Evolutionary conservation across 2,329 filamentous ascomycete genomes (phyloP), one percentile per base, ranked within the genome.

Genomic region (Ophiosphaerella korrae): DNA sequence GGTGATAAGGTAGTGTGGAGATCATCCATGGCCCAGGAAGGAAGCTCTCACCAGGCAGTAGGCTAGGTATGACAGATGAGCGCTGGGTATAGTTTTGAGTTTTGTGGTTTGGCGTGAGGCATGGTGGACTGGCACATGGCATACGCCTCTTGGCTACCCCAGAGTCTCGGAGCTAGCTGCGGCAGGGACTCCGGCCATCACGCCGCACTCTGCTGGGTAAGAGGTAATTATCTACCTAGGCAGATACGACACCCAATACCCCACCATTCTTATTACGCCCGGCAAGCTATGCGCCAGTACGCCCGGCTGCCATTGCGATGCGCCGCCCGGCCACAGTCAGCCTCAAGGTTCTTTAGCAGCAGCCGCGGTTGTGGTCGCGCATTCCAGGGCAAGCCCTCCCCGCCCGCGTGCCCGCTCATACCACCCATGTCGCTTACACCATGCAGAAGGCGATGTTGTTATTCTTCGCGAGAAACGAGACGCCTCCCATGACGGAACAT

Each of bases 401-500:
- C 11, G 3, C 41, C 32, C 14, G 24, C 35, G 31, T 14, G 45
- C 2, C 18, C 26, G 6, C 26, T 6, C 7, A 29, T 29, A 29
- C 18, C 18, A 34, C 24, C 36, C 18, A 21, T 21, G n/a, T 42
- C 32, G 53, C 61, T 64, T 49, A 62, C 46, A 16, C 43, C 49
- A 33, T 45, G 37, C 52, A 73, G 74, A 74, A 45, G 69, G 68
- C 52, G 74, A 77, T 45, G 51, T 71, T 21, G 76, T 78, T 29
- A 63, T 80, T 16, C 67, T 80, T 26, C 75, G 75, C 39, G 67
- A 72, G 23, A 75, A 73, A 47, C 64, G 63, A 33, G 67, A 75
- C 57, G 60, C 65, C 5, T 47, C 52, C 13, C 64, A 71, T 14
- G 63, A 74, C 21, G 75, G 76, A 3, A 64, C 69, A 24, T 67